These are phyloP conservation scores for Ceriops zippeliana DNA, from an alignment of 345 rosid species.

Conservation along the genomic window DNA sequence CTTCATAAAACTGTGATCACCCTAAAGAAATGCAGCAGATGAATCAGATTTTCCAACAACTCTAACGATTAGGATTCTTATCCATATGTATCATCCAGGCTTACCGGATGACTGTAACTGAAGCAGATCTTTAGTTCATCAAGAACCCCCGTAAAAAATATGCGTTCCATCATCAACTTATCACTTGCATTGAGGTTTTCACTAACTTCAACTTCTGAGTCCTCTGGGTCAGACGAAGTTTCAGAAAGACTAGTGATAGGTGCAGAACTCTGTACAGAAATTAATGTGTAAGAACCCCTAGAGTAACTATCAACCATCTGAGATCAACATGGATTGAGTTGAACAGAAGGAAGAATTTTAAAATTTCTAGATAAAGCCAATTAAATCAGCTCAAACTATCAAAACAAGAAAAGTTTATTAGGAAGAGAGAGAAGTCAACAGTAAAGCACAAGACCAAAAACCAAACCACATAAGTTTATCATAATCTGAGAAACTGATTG, in stretches of 20 bases:
- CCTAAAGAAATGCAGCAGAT: constrained; percentile 39
- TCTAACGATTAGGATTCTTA: constrained; percentile 17
- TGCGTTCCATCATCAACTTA: constrained; percentile 46
- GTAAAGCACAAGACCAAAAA: background rate
- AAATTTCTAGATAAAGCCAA: background rate
- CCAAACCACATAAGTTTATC: background rate
- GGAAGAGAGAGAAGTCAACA: background rate
- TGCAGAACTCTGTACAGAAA: constrained; percentile 62
- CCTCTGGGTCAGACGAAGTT: constrained; percentile 76
- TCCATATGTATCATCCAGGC: constrained; percentile 12
- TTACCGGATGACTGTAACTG: constrained; percentile 65
- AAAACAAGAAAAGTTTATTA: background rate
- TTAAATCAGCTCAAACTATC: background rate
- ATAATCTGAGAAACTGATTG: background rate
- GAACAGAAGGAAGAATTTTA: no score
- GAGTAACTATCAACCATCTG: no score
- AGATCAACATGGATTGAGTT: no score
- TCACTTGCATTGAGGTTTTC: constrained; percentile 37
- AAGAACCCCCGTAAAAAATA: constrained; percentile 80
- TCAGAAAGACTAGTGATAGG: constrained; percentile 81
- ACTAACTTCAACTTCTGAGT: constrained; percentile 56
- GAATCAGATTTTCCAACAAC: constrained; percentile 30
- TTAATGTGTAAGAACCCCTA: constrained; percentile 3
- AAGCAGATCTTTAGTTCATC: constrained; percentile 84
- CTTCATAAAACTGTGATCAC: constrained; percentile 51